Percentiles rank a stretch among this genome's conserved stretches.
Evolutionary conservation across 2,329 filamentous ascomycete genomes (phyloP).

Genomic region (Epichloe brachyelytri): DNA sequence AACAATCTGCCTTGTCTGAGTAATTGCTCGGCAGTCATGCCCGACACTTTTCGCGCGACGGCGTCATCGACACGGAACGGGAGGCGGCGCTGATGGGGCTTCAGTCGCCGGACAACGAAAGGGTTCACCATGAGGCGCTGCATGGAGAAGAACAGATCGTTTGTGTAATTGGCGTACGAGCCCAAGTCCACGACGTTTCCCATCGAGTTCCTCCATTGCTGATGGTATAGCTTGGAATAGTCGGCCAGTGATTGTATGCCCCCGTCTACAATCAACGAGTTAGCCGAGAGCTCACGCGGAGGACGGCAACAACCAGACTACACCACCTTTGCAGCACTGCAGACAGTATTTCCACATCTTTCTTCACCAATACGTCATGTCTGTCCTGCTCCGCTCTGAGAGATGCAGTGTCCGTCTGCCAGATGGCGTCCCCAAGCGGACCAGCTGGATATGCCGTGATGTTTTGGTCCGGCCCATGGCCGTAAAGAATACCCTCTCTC

Average conservation of each 20-base stretch:
- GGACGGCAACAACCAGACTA: too few relatives aligned
- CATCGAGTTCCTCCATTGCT: constrained; percentile 24
- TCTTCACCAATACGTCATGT: not conserved
- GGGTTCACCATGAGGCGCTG: constrained; percentile 30
- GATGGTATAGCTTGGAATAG: constrained; percentile 27
- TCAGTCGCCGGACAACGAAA: constrained; percentile 23
- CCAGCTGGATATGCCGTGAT: constrained; percentile 1
- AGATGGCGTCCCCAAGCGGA: not conserved
- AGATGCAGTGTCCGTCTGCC: not conserved
- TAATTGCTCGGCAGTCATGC: constrained; percentile 19
- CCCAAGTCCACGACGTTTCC: constrained; percentile 19
- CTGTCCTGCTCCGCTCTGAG: not conserved
- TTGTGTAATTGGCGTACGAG: constrained; percentile 30
- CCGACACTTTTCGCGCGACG: constrained; percentile 18
- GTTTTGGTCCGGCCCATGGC: not conserved
- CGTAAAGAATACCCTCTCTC: constrained; percentile 1
- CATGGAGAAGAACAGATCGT: constrained; percentile 35
- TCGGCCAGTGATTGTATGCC: constrained; percentile 21
- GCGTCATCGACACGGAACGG: constrained; percentile 24
- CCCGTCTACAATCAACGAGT: constrained; percentile 2
- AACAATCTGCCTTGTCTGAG: constrained; percentile 26
- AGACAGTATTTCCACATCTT: not conserved
- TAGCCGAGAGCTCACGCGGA: too few relatives aligned
- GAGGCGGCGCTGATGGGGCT: constrained; percentile 15
- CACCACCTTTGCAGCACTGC: not conserved